Conservation (phyloP, 2,329 filamentous ascomycete genomes). For the Ophiostoma sp. region DNA sequence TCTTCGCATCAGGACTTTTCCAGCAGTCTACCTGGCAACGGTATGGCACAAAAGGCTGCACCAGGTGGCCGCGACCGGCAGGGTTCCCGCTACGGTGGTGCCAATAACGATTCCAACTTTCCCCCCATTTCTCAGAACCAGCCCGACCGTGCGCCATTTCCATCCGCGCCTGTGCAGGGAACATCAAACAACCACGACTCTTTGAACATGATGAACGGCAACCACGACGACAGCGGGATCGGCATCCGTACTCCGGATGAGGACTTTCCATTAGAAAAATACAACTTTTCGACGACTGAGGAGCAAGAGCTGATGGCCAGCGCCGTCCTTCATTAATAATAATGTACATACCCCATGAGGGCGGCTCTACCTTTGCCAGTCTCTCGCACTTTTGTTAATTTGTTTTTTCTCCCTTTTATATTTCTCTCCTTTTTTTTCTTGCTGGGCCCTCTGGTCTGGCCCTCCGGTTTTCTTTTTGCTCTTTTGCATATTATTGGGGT, state of each 20-base stretch:
- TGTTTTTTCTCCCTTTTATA: not conserved
- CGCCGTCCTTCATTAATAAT: conserved; percentile 28
- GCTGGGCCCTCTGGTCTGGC: not conserved
- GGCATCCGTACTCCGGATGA: conserved; percentile 64
- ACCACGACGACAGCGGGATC: conserved; percentile 69
- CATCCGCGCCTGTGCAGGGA: conserved; percentile 36
- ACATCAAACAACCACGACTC: conserved; percentile 38
- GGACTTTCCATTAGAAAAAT: conserved; percentile 58
- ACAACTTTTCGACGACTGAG: conserved; percentile 35
- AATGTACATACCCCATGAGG: conserved; percentile 19
- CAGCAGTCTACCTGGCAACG: conserved; percentile 19
- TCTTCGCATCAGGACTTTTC: conserved; percentile 33
- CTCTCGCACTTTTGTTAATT: not conserved
- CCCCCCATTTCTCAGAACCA: conserved; percentile 45
- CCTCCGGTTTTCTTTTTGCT: not conserved
- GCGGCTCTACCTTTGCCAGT: not conserved
- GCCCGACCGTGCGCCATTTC: conserved; percentile 48
- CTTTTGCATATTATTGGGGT: conserved; percentile 14
- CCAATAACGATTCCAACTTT: conserved; percentile 44
- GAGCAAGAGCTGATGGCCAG: conserved; percentile 32
- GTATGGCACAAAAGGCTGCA: conserved; percentile 27
- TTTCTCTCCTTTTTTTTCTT: not conserved
- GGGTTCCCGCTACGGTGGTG: conserved; percentile 41
- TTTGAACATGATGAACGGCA: conserved; percentile 42
- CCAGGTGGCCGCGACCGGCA: conserved; percentile 35